Conservation (phyloP, 2,329 filamentous ascomycete species). For the Knufia petricola region DNA sequence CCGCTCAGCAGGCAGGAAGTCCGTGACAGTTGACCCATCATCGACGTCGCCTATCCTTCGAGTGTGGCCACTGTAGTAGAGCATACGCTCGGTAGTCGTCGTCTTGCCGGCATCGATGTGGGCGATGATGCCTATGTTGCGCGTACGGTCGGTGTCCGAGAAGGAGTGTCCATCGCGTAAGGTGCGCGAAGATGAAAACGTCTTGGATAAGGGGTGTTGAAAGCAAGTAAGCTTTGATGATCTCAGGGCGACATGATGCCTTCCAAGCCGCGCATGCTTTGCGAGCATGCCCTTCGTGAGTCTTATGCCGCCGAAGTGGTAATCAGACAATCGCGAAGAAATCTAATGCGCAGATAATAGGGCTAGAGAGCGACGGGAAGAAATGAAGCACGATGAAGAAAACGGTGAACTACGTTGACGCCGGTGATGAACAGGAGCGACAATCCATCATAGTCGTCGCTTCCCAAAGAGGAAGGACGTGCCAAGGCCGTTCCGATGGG, state of each 20-base stretch:
- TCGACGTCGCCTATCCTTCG: slow-evolving; percentile 88
- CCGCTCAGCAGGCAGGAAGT: slow-evolving; percentile 88
- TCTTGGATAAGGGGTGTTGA: not conserved
- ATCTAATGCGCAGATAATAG: not conserved
- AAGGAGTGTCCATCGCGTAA: slow-evolving; percentile 11
- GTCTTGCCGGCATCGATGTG: slow-evolving; percentile 99
- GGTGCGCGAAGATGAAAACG: not conserved
- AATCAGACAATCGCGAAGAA: no score
- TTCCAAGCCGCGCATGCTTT: not conserved
- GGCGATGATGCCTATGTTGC: slow-evolving; percentile 97
- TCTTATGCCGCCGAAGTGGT: not conserved
- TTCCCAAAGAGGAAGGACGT: not conserved
- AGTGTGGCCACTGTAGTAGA: slow-evolving; percentile 89
- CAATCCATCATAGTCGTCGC: not conserved
- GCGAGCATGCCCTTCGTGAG: not conserved
- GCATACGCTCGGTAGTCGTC: slow-evolving; percentile 97
- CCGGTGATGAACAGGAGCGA: not conserved
- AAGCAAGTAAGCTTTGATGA: not conserved
- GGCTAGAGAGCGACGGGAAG: not conserved
- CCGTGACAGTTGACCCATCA: slow-evolving; percentile 91
- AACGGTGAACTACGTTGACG: not conserved
- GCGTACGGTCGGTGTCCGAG: slow-evolving; percentile 50
- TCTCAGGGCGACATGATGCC: not conserved
- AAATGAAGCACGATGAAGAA: not conserved
- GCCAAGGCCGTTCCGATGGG: not conserved